Evolutionary conservation across 352 stramenopile genomes (phyloP), one percentile per base, ranked within the genome.

Genomic region (Phytophthora pini): DNA sequence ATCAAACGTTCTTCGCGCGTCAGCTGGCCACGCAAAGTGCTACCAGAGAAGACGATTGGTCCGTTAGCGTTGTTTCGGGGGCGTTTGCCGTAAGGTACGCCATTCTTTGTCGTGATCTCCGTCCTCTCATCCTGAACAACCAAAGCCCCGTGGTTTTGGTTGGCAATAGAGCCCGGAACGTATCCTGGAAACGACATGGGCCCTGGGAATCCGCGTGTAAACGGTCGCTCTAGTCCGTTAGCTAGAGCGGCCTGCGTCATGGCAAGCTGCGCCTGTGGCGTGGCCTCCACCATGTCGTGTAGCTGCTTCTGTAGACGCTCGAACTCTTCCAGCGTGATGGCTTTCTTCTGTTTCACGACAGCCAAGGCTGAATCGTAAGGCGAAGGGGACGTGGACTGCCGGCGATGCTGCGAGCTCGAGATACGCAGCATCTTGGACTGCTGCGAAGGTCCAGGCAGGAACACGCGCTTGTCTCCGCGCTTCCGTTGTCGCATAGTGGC

Each of bases 241-340:
- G 61, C 67, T 17, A 93, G 64, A 22, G 81, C 80, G 17, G 68
- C 77, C 38, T 87, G 78, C 1, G 82, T 89, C 29, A 88, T 74
- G 15, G 77, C 78, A 20, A 91, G 46, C 32, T 82, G 80, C 31
- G 80, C 72, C 43, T 90, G 74, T 0, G 82, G 78, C 11, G 77
- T 90, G 10, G 79, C 65, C 45, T 91, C 82, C n/a, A 93, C 82
- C 50, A 91, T 69, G 24, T 80, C 79, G 27, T 79, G 80, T 32
- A 93, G 68, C 54, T 92, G 79, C 17, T 72, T 76, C 59, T 86
- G 79, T 32, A 94, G 66, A 0, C 76, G 74, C 53, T 94, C 79
- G 50, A 89, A 93, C 45, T 94, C 86, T 47, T 92, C 82, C 38
- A 84, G 84, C 3, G 74, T 88, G 36, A 94, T 94, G 0, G 80